Evolutionary conservation across 169 alveolate species (phyloP).

Genomic region (Eimeria praecox): DNA sequence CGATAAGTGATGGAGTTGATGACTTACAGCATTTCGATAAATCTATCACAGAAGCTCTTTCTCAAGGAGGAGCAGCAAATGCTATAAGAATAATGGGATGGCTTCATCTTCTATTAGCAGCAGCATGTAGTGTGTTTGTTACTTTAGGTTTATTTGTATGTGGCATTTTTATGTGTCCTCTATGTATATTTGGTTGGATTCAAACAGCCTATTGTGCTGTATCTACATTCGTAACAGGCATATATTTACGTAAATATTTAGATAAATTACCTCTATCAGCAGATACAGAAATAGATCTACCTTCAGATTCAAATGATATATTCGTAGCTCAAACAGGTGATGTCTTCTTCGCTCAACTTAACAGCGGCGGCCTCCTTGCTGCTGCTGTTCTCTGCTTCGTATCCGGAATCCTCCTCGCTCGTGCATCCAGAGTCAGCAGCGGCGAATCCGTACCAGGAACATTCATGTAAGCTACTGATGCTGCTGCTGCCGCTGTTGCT

Average conservation of each 20-base stretch:
- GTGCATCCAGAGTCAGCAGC: conserved; percentile 50
- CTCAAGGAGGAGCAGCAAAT: not conserved
- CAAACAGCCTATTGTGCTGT: conserved; percentile 38
- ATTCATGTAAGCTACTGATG: not conserved
- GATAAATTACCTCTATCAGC: not conserved
- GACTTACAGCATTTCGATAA: not conserved
- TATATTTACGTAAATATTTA: conserved; percentile 41
- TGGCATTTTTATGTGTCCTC: conserved; percentile 60
- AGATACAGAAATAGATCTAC: not conserved
- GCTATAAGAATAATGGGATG: conserved; percentile 32
- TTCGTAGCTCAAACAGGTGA: not conserved
- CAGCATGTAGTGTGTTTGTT: conserved; percentile 34
- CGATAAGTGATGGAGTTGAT: not conserved
- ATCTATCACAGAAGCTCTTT: not conserved
- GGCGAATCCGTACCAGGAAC: conserved; percentile 72
- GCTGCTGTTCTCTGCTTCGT: conserved; percentile 45
- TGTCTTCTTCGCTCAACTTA: conserved; percentile 36
- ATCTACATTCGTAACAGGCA: conserved; percentile 14
- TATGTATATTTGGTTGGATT: conserved; percentile 53
- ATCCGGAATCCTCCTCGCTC: not conserved
- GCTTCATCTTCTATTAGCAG: conserved; percentile 42
- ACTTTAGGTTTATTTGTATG: conserved; percentile 48
- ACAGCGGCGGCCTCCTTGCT: conserved; percentile 52
- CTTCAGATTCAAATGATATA: not conserved
- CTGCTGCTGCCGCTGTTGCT: conserved; percentile 16